These are phyloP conservation scores for Xylaria longipes DNA, from an alignment of 495 filamentous ascomycete species.

Conservation along the genomic window DNA sequence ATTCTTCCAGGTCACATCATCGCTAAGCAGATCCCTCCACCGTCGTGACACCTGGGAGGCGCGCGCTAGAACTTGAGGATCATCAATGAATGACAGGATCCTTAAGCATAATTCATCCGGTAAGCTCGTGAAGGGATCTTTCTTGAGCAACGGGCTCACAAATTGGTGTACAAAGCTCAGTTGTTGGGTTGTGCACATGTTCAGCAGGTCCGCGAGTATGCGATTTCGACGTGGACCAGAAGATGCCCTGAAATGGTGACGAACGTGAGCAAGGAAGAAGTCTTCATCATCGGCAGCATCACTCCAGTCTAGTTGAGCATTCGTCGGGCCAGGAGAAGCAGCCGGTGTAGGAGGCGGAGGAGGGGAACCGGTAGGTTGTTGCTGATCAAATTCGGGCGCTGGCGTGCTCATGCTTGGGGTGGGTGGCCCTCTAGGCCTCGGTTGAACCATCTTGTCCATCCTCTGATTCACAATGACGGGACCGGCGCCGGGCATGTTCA, in stretches of 20 bases:
- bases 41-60: conserved; percentile 90
- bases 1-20: conserved; percentile 98
- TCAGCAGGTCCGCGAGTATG: conserved; percentile 82
- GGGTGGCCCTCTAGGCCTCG: conserved; percentile 57
- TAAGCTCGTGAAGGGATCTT: conserved; percentile 88
- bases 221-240: conserved; percentile 60
- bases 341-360: conserved; percentile 63
- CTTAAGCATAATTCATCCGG: conserved; percentile 91
- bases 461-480: conserved; percentile 42
- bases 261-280: conserved; percentile 54
- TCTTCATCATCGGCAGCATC: conserved; percentile 59
- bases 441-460: conserved; percentile 56
- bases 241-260: conserved; percentile 58
- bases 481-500: conserved; percentile 48
- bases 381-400: conserved; percentile 60
- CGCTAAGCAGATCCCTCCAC: conserved; percentile 91
- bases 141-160: conserved; percentile 89
- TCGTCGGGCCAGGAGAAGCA: conserved; percentile 61
- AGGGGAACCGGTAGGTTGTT: conserved; percentile 55
- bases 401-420: conserved; percentile 65
- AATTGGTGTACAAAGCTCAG: conserved; percentile 94
- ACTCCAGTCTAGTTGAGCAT: conserved; percentile 60
- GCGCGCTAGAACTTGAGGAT: conserved; percentile 88
- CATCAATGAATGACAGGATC: conserved; percentile 92
- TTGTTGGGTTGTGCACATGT: conserved; percentile 90